phyloP scores from a whole-genome alignment of 192 early-diverging fungal species.

The Backusella liffmaniae region DNA sequence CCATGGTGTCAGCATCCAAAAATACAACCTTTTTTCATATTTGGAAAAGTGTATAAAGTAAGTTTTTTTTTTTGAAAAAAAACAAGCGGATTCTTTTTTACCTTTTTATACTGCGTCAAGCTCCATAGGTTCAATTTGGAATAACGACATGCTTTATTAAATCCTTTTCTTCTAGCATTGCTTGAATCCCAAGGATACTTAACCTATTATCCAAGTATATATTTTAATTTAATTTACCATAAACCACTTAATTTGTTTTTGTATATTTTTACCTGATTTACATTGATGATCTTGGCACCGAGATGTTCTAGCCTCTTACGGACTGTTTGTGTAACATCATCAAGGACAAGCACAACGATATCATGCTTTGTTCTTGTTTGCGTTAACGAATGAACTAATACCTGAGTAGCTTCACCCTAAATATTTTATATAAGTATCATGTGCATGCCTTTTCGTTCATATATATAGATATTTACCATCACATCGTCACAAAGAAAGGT shows the following conservation, averaged over 20 bases:
- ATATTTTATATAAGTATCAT: background rate
- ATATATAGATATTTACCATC: constrained; percentile 10
- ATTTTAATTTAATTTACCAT: background rate
- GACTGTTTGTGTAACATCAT: background rate
- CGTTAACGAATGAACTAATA: constrained; percentile 14
- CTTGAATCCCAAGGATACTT: constrained; percentile 10
- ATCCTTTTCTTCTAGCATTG: constrained; percentile 13
- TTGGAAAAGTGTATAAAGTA: background rate
- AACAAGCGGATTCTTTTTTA: background rate
- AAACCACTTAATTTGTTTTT: background rate
- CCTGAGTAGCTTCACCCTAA: constrained; percentile 12
- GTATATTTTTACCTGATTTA: constrained; percentile 19
- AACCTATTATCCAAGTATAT: background rate
- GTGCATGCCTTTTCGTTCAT: background rate
- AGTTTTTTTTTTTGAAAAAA: background rate
- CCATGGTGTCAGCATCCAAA: constrained; percentile 28
- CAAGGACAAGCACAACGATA: constrained; percentile 20
- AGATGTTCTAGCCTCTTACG: constrained; percentile 9
- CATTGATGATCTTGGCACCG: constrained; percentile 16
- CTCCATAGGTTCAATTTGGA: constrained; percentile 25
- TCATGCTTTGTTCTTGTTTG: constrained; percentile 8
- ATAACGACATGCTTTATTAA: constrained; percentile 28
- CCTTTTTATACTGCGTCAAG: constrained; percentile 24
- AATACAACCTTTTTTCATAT: constrained; percentile 8
- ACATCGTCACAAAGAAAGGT: constrained; percentile 23